Percentiles rank a stretch among this genome's conserved stretches.
These are phyloP conservation scores for Paraglomus occultum DNA, from an alignment of 192 early-diverging fungal species.

Conservation along the genomic window DNA sequence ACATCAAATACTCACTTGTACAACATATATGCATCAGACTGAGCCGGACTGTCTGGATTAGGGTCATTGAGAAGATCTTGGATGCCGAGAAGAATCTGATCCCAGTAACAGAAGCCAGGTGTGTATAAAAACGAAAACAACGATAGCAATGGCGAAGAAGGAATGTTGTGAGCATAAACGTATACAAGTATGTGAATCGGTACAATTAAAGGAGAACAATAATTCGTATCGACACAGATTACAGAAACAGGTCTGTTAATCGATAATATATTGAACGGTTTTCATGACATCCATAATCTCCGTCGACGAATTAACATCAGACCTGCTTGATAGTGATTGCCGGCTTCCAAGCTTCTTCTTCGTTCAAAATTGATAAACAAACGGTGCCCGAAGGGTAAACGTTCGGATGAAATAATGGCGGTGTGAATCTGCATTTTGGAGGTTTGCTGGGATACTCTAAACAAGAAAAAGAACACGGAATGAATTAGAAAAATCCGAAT, in stretches of 20 bases:
- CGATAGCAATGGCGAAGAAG: too few relatives aligned
- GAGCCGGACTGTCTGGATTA: conserved; percentile 88
- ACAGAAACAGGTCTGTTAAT: too few relatives aligned
- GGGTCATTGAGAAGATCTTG: conserved; percentile 89
- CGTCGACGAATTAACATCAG: neutral
- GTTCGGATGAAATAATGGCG: conserved; percentile 90
- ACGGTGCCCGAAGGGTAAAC: conserved; percentile 98
- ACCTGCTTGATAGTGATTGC: conserved; percentile 95
- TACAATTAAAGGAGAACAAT: neutral
- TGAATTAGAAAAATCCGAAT: conserved; percentile 1
- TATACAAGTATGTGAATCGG: too few relatives aligned
- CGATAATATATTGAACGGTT: neutral
- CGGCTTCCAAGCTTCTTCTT: conserved; percentile 93
- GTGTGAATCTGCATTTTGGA: conserved; percentile 65
- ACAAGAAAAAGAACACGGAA: neutral
- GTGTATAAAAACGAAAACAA: too few relatives aligned
- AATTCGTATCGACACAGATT: neutral
- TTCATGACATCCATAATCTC: neutral
- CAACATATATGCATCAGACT: conserved; percentile 76
- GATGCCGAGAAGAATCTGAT: conserved; percentile 87
- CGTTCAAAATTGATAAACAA: conserved; percentile 95
- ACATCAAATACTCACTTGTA: conserved; percentile 57
- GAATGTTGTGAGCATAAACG: too few relatives aligned
- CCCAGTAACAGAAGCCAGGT: neutral
- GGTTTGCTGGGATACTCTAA: conserved; percentile 48